Evolutionary conservation across 2,329 filamentous ascomycete species (phyloP), one percentile per base, ranked within the genome.

Genomic region (Monosporascus sp.): DNA sequence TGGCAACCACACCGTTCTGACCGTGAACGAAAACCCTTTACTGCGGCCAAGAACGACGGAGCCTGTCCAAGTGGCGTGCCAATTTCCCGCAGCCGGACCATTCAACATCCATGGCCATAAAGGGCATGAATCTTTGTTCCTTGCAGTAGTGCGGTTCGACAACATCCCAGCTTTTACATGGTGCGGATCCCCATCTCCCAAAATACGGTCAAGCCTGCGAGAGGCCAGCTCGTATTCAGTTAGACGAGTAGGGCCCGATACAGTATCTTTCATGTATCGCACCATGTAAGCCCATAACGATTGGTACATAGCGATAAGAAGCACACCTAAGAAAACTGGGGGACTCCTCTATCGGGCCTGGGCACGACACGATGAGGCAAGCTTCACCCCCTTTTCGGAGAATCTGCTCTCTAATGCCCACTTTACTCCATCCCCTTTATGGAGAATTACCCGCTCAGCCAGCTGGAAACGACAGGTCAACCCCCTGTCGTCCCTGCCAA

Each of bases 81-180:
- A 46, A 46, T 46, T 46, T 46, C 43, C 43, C 17, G 31, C 7
- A 46, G 43, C 43, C 43, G 43, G 43, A 17, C 22, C 14, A 46
- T 46, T 46, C 6, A 46, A 8, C 24, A 31, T 31, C 43, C 43
- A 26, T 26, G 43, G 31, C 14, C 24, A 46, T 7, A 44, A 24
- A 20, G 14, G n/a, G 20, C 41, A 26, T 44, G 41, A 20, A 16
- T 44, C 7, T 50, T n/a, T 51, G 49, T 51, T 51, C 40, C 49
- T 51, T 51, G 49, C 49, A 51, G 49, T 51, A 51, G 49, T 27
- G 9, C 41, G 4, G 48, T 20, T 26, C 41, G 14, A 17, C 11
- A 24, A 44, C 14, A 26, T 44, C 41, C 20, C 14, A 26, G 20
- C 2, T 26, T 26, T 26, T 26, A 19, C 17, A 9, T 17, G n/a